Conservation (phyloP, 257 asterid genomes). For the Nyctanthes arbortristis region DNA sequence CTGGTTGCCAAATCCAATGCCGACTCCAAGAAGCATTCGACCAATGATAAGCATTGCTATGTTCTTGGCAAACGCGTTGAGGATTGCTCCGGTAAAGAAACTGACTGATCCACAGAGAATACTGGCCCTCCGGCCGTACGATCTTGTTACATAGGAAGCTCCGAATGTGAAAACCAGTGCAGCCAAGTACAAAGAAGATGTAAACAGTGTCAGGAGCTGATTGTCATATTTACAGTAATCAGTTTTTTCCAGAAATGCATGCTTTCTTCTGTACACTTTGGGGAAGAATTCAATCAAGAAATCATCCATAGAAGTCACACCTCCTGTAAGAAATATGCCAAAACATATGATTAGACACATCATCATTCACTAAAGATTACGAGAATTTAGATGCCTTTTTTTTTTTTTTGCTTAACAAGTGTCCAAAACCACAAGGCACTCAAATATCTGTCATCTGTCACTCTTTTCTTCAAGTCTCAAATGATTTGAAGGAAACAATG, state of each 20-base stretch:
- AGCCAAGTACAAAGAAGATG: constrained; percentile 77
- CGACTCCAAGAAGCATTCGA: constrained; percentile 70
- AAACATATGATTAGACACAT: background rate
- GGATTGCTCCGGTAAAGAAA: constrained; percentile 62
- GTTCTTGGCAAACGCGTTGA: constrained; percentile 60
- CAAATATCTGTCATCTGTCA: too few relatives aligned
- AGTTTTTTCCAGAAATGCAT: constrained; percentile 45
- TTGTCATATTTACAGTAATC: constrained; percentile 80
- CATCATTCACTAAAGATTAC: background rate
- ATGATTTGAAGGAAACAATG: too few relatives aligned
- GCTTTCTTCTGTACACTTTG: constrained; percentile 51
- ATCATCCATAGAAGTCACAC: constrained; percentile 86
- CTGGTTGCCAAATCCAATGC: constrained; percentile 88
- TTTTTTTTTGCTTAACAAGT: too few relatives aligned
- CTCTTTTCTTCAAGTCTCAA: too few relatives aligned
- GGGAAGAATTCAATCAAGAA: constrained; percentile 76
- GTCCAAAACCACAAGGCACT: too few relatives aligned
- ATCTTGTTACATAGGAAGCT: constrained; percentile 67
- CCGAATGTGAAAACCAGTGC: constrained; percentile 66
- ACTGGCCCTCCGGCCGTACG: constrained; percentile 57
- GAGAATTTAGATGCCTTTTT: too few relatives aligned
- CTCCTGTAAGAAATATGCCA: constrained; percentile 47
- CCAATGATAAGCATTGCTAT: constrained; percentile 72
- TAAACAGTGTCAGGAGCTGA: constrained; percentile 75
- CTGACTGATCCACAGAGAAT: constrained; percentile 67